These are phyloP conservation scores for Helicostylum pulchrum DNA, from an alignment of 192 early-diverging fungal species.

Conservation along the genomic window DNA sequence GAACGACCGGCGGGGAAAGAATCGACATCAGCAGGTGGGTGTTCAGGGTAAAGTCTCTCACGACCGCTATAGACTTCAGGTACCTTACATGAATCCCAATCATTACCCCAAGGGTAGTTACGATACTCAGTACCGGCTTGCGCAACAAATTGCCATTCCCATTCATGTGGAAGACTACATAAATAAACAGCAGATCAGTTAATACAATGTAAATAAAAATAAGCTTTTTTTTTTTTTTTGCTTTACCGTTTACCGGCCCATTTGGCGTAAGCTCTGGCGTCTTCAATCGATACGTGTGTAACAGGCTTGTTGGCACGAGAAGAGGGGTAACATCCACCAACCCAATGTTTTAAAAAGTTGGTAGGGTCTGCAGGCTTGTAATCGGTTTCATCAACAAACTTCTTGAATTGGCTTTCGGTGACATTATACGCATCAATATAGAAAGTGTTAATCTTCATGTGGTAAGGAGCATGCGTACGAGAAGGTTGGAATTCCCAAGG, in stretches of 20 bases:
- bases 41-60: slow-evolving; percentile 22
- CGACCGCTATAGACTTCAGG: slow-evolving; percentile 22
- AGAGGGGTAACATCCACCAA: slow-evolving; percentile 17
- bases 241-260: slow-evolving; percentile 28
- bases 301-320: slow-evolving; percentile 20
- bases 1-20: slow-evolving; percentile 15
- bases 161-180: slow-evolving; percentile 24
- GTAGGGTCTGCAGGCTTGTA: slow-evolving; percentile 24
- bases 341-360: slow-evolving; percentile 27
- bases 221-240: no score
- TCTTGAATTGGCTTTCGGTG: slow-evolving; percentile 23
- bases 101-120: slow-evolving; percentile 21
- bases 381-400: slow-evolving; percentile 20
- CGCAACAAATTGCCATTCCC: slow-evolving; percentile 30
- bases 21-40: slow-evolving; percentile 26
- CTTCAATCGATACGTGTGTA: slow-evolving; percentile 27
- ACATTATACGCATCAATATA: slow-evolving; percentile 23
- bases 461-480: slow-evolving; percentile 13
- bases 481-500: slow-evolving; percentile 26
- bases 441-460: slow-evolving; percentile 21
- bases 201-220: background rate
- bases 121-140: slow-evolving; percentile 21
- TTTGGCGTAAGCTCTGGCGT: slow-evolving; percentile 22
- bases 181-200: background rate
- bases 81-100: slow-evolving; percentile 13